Evolutionary conservation across 148 eudicot genomes (phyloP), one percentile per base, ranked within the genome.

Genomic region (Agrostemma githago): DNA sequence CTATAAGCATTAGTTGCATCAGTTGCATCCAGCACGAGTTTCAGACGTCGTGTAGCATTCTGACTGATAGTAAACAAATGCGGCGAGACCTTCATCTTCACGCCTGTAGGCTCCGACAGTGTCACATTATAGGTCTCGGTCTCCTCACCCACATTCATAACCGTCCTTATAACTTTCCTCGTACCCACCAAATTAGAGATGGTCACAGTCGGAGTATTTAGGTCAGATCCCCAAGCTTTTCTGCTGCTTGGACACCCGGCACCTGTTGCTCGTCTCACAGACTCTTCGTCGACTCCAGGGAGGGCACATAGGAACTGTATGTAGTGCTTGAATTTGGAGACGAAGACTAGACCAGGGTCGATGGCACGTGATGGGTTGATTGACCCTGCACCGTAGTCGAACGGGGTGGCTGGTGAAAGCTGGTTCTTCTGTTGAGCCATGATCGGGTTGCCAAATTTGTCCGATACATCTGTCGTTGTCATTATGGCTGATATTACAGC

Each of bases 401-500:
- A 89, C 14, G 93, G 89, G 11, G 86, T 83, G 68, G 85, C 93
- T 11, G 83, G 82, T 10, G 84, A 60, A 20, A 85, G 66, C 3
- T 84, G 84, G 77, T 77, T 87, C 8, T 76, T 46, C 42, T 85
- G 72, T 71, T 85, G 85, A 43, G 93, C 90, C 72, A 85, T 78
- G 58, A 87, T 80, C 8, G 89, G 90, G 43, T 77, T 77, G 14
- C 86, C 86, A 39, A 64, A 65, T 14, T 70, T 68, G 71, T 85
- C 89, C 20, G 77, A 46, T n/a, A 81, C 71, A 67, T 81, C 85
- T 39, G 90, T 86, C 1, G 89, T 82, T 67, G 90, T 87, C 90
- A 89, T 89, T 83, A 87, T 85, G 44, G 93, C 89, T 59, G 93
- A 89, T 57, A 82, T 70, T 62, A 89, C 70, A 5, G 88, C 86